Evolutionary conservation across 352 stramenopile genomes (phyloP).

Genomic region (Phytophthora vignae): DNA sequence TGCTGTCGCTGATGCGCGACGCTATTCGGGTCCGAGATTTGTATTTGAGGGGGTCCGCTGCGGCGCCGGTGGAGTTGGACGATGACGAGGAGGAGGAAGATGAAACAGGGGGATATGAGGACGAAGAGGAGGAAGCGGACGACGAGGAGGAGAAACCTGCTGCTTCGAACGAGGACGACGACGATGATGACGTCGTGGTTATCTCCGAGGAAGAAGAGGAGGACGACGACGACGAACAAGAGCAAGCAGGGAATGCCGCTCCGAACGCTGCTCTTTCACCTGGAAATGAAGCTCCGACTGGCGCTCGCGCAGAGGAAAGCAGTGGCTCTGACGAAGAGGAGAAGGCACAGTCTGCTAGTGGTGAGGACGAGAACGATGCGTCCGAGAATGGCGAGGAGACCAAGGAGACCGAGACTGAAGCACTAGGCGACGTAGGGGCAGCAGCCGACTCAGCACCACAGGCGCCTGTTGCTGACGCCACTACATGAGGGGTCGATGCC

Average conservation of each 20-base stretch:
- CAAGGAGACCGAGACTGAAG: constrained; percentile 34
- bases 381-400: constrained; percentile 19
- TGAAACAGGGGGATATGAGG: constrained; percentile 34
- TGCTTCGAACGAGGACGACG: constrained; percentile 26
- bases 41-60: constrained; percentile 54
- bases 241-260: constrained; percentile 17
- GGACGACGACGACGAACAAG: constrained; percentile 34
- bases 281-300: constrained; percentile 12
- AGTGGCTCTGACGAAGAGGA: constrained; percentile 29
- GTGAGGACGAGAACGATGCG: constrained; percentile 29
- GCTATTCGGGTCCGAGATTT: constrained; percentile 59
- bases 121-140: constrained; percentile 41
- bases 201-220: constrained; percentile 62
- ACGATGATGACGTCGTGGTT: constrained; percentile 53
- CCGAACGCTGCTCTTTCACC: constrained; percentile 12
- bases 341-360: constrained; percentile 21
- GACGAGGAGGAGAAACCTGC: constrained; percentile 34
- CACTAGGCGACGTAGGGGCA: constrained; percentile 41
- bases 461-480: constrained; percentile 6
- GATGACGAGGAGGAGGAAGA: constrained; percentile 61
- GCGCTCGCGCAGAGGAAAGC: constrained; percentile 5
- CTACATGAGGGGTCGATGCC: constrained; percentile 18
- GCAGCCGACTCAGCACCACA: constrained; percentile 5
- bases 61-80: constrained; percentile 63
- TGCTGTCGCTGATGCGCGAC: constrained; percentile 64